phyloP scores from a whole-genome alignment of 805 yeast species.

The Metschnikowia dekortorum region DNA sequence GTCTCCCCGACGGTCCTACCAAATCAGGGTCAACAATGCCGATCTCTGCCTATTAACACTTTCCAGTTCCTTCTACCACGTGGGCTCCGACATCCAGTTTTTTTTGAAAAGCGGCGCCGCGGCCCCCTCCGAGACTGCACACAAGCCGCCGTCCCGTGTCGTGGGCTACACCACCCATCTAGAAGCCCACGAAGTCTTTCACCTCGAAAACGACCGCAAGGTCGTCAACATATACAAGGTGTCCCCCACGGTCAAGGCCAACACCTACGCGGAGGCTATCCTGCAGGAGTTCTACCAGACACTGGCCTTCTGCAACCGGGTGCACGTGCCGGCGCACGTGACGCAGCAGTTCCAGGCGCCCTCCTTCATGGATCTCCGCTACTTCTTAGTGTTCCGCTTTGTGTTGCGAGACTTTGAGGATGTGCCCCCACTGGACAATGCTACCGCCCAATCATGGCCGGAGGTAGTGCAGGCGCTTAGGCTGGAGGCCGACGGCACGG shows the following conservation, averaged over 20 bases:
- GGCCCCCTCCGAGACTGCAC: conserved; percentile 4
- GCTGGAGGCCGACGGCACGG: conserved; percentile 12
- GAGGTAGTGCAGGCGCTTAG: conserved; percentile 13
- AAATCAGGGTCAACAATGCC: conserved; percentile 30
- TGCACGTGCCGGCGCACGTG: conserved; percentile 29
- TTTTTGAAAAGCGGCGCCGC: conserved; percentile 22
- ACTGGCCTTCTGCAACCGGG: neutral
- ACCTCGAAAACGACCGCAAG: conserved; percentile 14
- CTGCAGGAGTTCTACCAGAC: conserved; percentile 12
- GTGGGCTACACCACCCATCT: conserved; percentile 31
- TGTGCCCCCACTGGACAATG: neutral
- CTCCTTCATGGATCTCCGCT: conserved; percentile 32
- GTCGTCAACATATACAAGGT: conserved; percentile 29
- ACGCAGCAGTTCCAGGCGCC: conserved; percentile 36
- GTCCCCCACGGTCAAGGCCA: conserved; percentile 29
- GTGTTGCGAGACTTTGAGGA: conserved; percentile 26
- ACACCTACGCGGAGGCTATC: conserved; percentile 29
- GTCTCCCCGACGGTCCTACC: conserved; percentile 21
- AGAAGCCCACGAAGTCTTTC: conserved; percentile 40
- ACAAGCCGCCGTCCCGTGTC: conserved; percentile 18
- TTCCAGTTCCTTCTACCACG: conserved; percentile 31
- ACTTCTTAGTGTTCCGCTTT: conserved; percentile 34
- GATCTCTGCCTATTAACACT: conserved; percentile 30
- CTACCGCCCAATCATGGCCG: conserved; percentile 1
- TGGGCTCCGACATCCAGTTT: conserved; percentile 38